A percentile compares a stretch with the other conserved stretches of the same genome.
phyloP scores from a whole-genome alignment of 305 asterid species.

The Fraxinus platypoda region DNA sequence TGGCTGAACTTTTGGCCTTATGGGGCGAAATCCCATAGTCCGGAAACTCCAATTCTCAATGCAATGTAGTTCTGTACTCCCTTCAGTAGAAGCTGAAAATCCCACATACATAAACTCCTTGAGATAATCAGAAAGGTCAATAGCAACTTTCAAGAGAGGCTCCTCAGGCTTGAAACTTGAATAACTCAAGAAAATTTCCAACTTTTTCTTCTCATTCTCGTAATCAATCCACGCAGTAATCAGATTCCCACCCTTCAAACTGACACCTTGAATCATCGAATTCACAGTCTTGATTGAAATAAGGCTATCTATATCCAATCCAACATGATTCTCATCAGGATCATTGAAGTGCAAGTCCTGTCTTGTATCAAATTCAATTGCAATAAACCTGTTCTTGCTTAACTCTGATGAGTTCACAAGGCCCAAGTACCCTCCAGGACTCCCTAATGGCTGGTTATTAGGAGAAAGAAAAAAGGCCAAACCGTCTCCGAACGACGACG shows the following conservation, averaged over 20 bases:
- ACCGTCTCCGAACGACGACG: constrained; percentile 43
- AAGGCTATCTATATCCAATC: constrained; percentile 41
- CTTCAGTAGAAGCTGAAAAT: constrained; percentile 49
- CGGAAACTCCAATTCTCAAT: constrained; percentile 44
- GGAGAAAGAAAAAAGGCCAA: constrained; percentile 45
- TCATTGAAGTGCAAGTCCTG: constrained; percentile 37
- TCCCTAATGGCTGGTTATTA: constrained; percentile 39
- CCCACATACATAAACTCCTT: constrained; percentile 43
- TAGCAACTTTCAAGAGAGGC: constrained; percentile 28
- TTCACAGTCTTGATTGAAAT: constrained; percentile 36
- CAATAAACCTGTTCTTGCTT: constrained; percentile 41
- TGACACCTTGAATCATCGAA: constrained; percentile 17
- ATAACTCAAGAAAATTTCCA: constrained; percentile 45
- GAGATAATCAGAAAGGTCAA: constrained; percentile 38
- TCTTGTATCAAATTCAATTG: constrained; percentile 46
- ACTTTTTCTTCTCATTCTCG: constrained; percentile 18
- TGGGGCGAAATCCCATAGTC: constrained; percentile 34
- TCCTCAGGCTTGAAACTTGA: constrained; percentile 36
- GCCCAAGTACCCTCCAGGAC: constrained; percentile 44
- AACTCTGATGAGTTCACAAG: constrained; percentile 42
- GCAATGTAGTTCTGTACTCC: constrained; percentile 43
- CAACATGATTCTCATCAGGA: constrained; percentile 51
- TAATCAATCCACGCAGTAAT: constrained; percentile 56
- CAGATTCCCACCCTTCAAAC: constrained; percentile 43
- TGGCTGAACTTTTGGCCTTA: constrained; percentile 29